Evolutionary conservation across 225 moss, liverwort and hornwort species (phyloP).

Genomic region (Asterella californica): DNA sequence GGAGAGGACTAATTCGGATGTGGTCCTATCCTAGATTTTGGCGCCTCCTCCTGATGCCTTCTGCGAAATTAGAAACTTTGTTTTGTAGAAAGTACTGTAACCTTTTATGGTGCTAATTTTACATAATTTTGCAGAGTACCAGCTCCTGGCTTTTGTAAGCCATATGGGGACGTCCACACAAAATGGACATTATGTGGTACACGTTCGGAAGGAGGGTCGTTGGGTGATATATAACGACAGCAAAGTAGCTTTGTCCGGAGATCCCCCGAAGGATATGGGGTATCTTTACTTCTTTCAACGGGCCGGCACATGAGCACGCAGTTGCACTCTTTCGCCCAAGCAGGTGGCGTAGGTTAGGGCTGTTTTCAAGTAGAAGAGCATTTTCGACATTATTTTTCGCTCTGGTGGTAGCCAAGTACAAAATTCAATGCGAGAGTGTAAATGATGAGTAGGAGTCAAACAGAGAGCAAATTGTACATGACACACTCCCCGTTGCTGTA

Average conservation of each 20-base stretch:
- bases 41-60: neutral
- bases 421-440: slow-evolving; percentile 13
- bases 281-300: slow-evolving; percentile 97
- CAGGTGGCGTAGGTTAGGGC: neutral
- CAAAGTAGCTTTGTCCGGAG: slow-evolving; percentile 95
- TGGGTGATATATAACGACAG: slow-evolving; percentile 98
- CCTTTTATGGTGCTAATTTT: neutral
- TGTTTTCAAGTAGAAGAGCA: slow-evolving; percentile 6
- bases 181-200: slow-evolving; percentile 95
- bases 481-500: slow-evolving; percentile 16
- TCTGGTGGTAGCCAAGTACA: slow-evolving; percentile 1
- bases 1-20: neutral
- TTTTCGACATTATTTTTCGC: slow-evolving; percentile 2
- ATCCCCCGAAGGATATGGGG: slow-evolving; percentile 98
- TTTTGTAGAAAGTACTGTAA: too few species aligned
- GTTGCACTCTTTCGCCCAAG: neutral
- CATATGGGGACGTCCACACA: slow-evolving; percentile 98
- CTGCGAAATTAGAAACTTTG: neutral
- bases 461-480: slow-evolving; percentile 17
- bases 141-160: slow-evolving; percentile 91
- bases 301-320: slow-evolving; percentile 41
- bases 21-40: neutral
- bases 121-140: slow-evolving; percentile 68
- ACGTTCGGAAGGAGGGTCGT: slow-evolving; percentile 69
- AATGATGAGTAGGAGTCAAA: slow-evolving; percentile 14